Percentiles rank a stretch among this genome's conserved stretches.
phyloP scores from a whole-genome alignment of 768 basidiomycete genomes.

The Xerocomellus chrysenteron region DNA sequence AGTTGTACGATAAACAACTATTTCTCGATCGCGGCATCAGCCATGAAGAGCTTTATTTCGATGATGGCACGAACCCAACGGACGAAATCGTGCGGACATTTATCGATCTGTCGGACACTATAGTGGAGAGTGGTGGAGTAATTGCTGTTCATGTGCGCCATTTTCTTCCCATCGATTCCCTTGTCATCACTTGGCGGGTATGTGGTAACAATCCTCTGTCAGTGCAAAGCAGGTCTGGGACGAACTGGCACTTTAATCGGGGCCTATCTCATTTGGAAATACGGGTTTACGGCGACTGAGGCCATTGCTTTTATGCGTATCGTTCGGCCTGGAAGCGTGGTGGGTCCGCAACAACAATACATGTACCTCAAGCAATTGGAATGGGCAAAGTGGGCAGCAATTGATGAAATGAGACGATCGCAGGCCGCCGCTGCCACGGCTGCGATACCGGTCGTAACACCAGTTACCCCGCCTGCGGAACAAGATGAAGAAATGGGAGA shows the following conservation, averaged over 20 bases:
- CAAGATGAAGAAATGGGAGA: conserved; percentile 60
- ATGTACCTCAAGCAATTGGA: conserved; percentile 93
- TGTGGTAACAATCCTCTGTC: conserved; percentile 22
- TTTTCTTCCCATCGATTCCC: conserved; percentile 6
- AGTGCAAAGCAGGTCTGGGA: conserved; percentile 97
- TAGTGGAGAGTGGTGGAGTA: conserved; percentile 75
- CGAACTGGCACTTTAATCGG: conserved; percentile 96
- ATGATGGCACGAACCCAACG: conserved; percentile 97
- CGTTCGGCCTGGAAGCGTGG: conserved; percentile 90
- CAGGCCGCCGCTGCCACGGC: conserved; percentile 44
- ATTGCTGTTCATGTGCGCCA: conserved; percentile 83
- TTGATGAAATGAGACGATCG: conserved; percentile 63
- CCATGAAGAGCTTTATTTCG: conserved; percentile 92
- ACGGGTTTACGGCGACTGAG: conserved; percentile 93
- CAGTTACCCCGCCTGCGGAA: conserved; percentile 81
- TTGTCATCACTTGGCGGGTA: conserved; percentile 13
- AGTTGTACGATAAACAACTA: conserved; percentile 79
- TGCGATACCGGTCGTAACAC: conserved; percentile 55
- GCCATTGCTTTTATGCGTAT: conserved; percentile 99
- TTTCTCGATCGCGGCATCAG: conserved; percentile 85
- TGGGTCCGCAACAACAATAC: conserved; percentile 92
- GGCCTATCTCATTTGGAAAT: conserved; percentile 98
- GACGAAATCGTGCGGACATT: conserved; percentile 94
- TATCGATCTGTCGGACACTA: conserved; percentile 77
- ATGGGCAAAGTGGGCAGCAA: conserved; percentile 91